A percentile compares a stretch with the other conserved stretches of the same genome.
Conservation (phyloP, 2,329 filamentous ascomycete species). For the Exophiala alcalophila region DNA sequence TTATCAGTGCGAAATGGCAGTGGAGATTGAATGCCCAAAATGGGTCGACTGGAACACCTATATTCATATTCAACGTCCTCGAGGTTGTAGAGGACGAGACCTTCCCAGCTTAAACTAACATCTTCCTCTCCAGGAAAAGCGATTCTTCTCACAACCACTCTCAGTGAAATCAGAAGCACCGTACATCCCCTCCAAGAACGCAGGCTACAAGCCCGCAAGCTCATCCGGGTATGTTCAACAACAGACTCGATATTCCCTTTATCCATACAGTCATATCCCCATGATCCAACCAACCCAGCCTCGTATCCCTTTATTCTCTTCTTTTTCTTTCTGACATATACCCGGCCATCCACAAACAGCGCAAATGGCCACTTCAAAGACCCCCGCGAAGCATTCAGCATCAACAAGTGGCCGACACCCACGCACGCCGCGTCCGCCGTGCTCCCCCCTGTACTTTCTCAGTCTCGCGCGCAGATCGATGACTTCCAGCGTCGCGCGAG, state of each 20-base stretch:
- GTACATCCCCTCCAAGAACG: slow-evolving; percentile 17
- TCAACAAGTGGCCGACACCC: slow-evolving; percentile 21
- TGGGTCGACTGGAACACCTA: too few relatives aligned
- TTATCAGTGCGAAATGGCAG: too few relatives aligned
- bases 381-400: slow-evolving; percentile 22
- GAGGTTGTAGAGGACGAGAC: too few relatives aligned
- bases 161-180: slow-evolving; percentile 13
- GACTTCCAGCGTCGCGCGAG: slow-evolving; percentile 14
- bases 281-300: too few relatives aligned
- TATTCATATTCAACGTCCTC: too few relatives aligned
- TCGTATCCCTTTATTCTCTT: too few relatives aligned
- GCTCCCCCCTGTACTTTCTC: slow-evolving; percentile 12
- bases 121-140: slow-evolving; percentile 11
- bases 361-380: slow-evolving; percentile 14
- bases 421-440: slow-evolving; percentile 3
- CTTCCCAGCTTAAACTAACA: too few relatives aligned
- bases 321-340: too few relatives aligned
- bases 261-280: too few relatives aligned
- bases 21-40: too few relatives aligned
- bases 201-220: slow-evolving; percentile 20
- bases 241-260: too few relatives aligned
- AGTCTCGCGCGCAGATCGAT: slow-evolving; percentile 12
- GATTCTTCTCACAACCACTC: slow-evolving; percentile 13
- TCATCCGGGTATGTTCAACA: slow-evolving; percentile 15
- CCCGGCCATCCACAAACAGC: too few relatives aligned